Base-by-base conservation (phyloP, 352 stramenopile genomes). In the Elongisporangium prolatum region DNA sequence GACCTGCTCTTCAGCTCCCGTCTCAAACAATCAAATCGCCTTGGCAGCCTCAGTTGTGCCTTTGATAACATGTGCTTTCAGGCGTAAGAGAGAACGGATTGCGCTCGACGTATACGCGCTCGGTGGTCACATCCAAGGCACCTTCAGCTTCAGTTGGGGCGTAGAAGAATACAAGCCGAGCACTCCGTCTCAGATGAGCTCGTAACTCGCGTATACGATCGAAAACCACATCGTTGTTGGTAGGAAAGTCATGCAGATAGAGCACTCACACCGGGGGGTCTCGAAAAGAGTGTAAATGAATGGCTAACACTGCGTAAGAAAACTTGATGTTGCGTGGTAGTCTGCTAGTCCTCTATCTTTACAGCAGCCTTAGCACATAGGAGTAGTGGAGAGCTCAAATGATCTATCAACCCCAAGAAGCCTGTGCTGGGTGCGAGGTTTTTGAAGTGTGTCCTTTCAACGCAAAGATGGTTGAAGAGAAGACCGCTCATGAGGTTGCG, bases 191-290 rank as follows among this genome's bases (percentile, higher is more conserved):
- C 20, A 89, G 59, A 7, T 67, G 75, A 11, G 67, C 67, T 10
- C 69, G 72, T n/a, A 89, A 54, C 1, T 65, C 65, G 3, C 67
- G 68, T 21, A 67, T 79, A 59, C 87, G 79, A 56, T 79, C 72
- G 21, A 64, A 22, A 71, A 89, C 84, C 18, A 87, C 71, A 21
- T 56, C 59, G 21, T 48, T 56, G 24, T 88, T 90, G 50, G 80
- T 84, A 54, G 74, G 74, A 48, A 70, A 86, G 20, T 77, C 77
- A 48, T 90, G 80, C 63, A 89, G 74, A 54, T 71, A 88, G 37
- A 89, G 61, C 50, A 88, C 69, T 25, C 77, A 77, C 21, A 89
- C 56, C 58, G 61, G 57, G 50, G n/a, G n/a, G n/a, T n/a, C n/a
- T n/a, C n/a, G n/a, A n/a, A n/a, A n/a, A n/a, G n/a, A n/a, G n/a